Conservation (phyloP, 768 basidiomycete genomes). For the Pseudohyphozyma bogoriensis region DNA sequence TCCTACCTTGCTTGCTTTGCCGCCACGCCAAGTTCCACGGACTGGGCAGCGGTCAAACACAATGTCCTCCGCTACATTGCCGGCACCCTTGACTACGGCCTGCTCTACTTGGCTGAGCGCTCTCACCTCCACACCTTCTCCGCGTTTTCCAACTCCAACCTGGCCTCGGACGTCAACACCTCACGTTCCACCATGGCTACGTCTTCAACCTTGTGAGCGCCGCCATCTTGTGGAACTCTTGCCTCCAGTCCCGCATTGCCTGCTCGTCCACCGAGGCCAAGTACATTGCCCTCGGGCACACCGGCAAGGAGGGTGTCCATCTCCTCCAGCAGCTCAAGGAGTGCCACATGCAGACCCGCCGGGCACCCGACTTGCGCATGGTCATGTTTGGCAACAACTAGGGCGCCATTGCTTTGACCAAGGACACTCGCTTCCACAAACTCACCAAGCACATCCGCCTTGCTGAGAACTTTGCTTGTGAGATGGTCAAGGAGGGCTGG, state of each 20-base stretch:
- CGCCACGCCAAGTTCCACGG: neutral
- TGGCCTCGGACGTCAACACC: neutral
- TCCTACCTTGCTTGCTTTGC: neutral
- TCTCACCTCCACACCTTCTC: neutral
- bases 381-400: constrained; percentile 34
- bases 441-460: constrained; percentile 43
- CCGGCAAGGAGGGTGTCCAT: constrained; percentile 2
- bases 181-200: neutral
- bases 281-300: constrained; percentile 38
- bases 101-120: constrained; percentile 30
- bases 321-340: constrained; percentile 4
- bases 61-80: constrained; percentile 43
- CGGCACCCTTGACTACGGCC: constrained; percentile 29
- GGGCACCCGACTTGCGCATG: neutral
- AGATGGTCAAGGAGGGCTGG: constrained; percentile 29
- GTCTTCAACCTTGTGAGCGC: constrained; percentile 34
- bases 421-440: constrained; percentile 36
- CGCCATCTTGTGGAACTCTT: constrained; percentile 42
- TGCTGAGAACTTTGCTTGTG: constrained; percentile 38
- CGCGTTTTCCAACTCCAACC: neutral
- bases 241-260: constrained; percentile 41
- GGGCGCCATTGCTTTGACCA: constrained; percentile 36
- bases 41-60: constrained; percentile 32
- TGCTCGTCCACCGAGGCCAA: constrained; percentile 44
- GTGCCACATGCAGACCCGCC: neutral